Conservation (phyloP, 352 stramenopile genomes). For the Hyaloperonospora arabidopsidis region DNA sequence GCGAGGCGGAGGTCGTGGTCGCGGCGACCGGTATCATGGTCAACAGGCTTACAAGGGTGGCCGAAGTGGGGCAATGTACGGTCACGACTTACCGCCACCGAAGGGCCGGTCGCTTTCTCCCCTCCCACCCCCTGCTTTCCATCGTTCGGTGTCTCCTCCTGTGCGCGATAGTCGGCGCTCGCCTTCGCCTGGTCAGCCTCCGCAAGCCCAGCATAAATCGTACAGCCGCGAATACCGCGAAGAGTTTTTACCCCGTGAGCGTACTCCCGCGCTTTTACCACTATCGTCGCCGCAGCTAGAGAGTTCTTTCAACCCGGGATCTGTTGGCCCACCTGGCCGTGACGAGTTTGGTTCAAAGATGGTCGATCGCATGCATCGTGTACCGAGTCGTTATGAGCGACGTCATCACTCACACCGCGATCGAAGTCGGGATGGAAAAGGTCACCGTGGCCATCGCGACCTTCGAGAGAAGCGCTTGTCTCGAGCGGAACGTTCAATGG, state of each 20-base stretch:
- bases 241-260: constrained; percentile 17
- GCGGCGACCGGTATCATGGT: constrained; percentile 14
- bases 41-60: constrained; percentile 11
- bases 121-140: constrained; percentile 5
- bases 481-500: constrained; percentile 26
- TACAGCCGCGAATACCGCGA: constrained; percentile 19
- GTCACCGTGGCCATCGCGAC: constrained; percentile 26
- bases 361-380: constrained; percentile 14
- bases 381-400: constrained; percentile 23
- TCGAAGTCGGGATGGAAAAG: constrained; percentile 33
- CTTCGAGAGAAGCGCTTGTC: constrained; percentile 25
- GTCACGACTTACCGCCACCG: constrained; percentile 7
- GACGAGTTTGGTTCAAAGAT: constrained; percentile 15
- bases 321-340: constrained; percentile 8
- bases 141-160: constrained; percentile 18
- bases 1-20: constrained; percentile 18
- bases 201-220: constrained; percentile 18
- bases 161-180: constrained; percentile 13
- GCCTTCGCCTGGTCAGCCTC: constrained; percentile 12
- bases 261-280: constrained; percentile 23
- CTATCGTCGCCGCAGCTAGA: constrained; percentile 23
- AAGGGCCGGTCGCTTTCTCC: constrained; percentile 18
- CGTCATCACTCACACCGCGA: constrained; percentile 22
- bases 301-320: constrained; percentile 8
- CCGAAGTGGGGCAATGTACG: constrained; percentile 14